Conservation (phyloP, 2,329 filamentous ascomycete genomes). For the Aspergillus ruber region DNA sequence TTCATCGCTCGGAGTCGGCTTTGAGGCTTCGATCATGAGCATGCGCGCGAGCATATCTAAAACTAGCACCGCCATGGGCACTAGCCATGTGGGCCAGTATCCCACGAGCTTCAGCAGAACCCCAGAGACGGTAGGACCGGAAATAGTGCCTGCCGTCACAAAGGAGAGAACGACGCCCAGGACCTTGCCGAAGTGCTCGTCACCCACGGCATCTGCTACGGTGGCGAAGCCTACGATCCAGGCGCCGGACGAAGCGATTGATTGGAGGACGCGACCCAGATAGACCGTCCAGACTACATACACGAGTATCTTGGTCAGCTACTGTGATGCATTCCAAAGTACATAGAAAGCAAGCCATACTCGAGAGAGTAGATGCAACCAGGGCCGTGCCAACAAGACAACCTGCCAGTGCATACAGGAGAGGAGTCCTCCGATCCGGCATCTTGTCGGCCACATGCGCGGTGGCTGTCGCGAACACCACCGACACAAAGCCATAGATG, state of each 20-base stretch:
- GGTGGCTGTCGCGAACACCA: constrained; percentile 8
- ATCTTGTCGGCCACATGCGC: constrained; percentile 9
- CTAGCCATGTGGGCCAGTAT: constrained; percentile 18
- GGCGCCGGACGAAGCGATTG: constrained; percentile 10
- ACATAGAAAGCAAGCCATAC: no score
- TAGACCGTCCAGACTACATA: constrained; percentile 5
- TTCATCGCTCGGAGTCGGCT: neutral
- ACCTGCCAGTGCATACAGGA: constrained; percentile 6
- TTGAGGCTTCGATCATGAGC: constrained; percentile 18
- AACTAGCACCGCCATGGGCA: constrained; percentile 10
- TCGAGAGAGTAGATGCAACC: constrained; percentile 4
- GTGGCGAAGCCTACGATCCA: constrained; percentile 22
- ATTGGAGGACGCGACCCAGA: constrained; percentile 18
- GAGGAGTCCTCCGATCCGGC: constrained; percentile 3
- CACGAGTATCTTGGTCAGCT: no score
- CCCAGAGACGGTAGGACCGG: constrained; percentile 14
- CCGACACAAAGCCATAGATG: constrained; percentile 9
- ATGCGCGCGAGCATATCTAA: constrained; percentile 19
- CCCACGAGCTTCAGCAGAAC: constrained; percentile 13
- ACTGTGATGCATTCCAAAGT: no score
- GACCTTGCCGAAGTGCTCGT: constrained; percentile 13
- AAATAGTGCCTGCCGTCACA: constrained; percentile 9
- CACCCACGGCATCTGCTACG: constrained; percentile 10
- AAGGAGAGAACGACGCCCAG: constrained; percentile 12
- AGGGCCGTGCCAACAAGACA: constrained; percentile 10